Percentiles rank a stretch among this genome's conserved stretches.
Conservation (phyloP, 345 rosid genomes). For the Diplotaxis tenuifolia region DNA sequence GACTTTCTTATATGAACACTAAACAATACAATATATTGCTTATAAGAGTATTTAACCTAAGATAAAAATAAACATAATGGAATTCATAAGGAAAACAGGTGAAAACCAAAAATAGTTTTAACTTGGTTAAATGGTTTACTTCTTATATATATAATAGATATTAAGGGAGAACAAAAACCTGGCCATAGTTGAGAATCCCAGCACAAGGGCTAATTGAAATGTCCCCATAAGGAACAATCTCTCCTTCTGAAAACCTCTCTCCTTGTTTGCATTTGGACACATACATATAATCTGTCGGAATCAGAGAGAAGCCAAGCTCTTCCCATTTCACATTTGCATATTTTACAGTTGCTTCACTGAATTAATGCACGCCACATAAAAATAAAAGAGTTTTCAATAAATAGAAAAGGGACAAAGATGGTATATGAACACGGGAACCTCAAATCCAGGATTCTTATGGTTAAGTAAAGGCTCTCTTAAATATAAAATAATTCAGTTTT, state of each 20-base stretch:
- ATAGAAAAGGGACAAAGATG: not conserved
- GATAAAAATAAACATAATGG: not conserved
- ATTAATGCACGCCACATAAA: not conserved
- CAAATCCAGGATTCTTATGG: not conserved
- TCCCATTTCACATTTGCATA: slow-evolving; percentile 37
- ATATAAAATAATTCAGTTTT: no score
- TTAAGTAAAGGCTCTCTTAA: not conserved
- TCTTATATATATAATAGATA: not conserved
- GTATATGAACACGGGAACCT: not conserved
- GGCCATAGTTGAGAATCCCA: slow-evolving; percentile 37
- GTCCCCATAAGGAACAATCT: slow-evolving; percentile 34
- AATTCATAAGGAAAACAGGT: not conserved
- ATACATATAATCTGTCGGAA: slow-evolving; percentile 33
- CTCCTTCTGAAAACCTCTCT: slow-evolving; percentile 39
- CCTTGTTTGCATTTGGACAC: slow-evolving; percentile 33
- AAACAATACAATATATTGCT: not conserved
- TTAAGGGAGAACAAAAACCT: slow-evolving; percentile 1
- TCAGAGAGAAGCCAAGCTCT: slow-evolving; percentile 31
- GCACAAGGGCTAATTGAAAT: slow-evolving; percentile 38
- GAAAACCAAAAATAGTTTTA: not conserved
- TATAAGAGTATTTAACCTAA: not conserved
- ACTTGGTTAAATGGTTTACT: not conserved
- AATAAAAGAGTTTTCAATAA: not conserved
- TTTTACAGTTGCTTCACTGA: slow-evolving; percentile 12
- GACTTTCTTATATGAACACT: not conserved